These are phyloP conservation scores for Ustilago cynodontis DNA, from an alignment of 1,284 basidiomycete species.

Conservation along the genomic window DNA sequence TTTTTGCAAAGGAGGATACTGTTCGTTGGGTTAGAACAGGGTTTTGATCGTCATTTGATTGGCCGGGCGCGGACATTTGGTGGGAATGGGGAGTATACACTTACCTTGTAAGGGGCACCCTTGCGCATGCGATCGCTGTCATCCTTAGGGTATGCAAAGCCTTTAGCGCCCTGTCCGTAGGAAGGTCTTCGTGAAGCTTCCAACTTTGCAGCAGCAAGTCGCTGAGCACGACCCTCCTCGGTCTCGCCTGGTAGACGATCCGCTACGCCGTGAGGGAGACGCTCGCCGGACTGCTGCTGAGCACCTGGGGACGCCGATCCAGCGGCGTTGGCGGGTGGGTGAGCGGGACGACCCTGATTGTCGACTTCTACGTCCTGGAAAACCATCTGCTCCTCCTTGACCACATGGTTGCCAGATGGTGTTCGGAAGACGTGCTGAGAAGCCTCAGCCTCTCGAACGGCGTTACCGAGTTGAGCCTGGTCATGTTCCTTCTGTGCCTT, in stretches of 20 bases:
- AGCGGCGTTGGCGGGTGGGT: conserved; percentile 30
- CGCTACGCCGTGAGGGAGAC: conserved; percentile 47
- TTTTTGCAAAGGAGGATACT: conserved; percentile 62
- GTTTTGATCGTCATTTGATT: conserved; percentile 30
- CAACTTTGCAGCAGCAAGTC: conserved; percentile 57
- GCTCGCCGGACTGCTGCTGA: conserved; percentile 23
- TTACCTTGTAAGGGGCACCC: conserved; percentile 64
- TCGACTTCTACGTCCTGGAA: conserved; percentile 54
- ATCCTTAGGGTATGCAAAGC: conserved; percentile 61
- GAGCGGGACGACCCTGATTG: conserved; percentile 57
- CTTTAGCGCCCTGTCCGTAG: conserved; percentile 56
- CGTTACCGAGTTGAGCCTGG: conserved; percentile 56
- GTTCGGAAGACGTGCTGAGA: conserved; percentile 66
- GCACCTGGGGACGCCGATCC: conserved; percentile 22
- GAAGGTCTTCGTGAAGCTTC: conserved; percentile 58
- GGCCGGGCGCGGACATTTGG: background rate
- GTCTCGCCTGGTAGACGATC: conserved; percentile 64
- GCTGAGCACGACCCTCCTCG: conserved; percentile 57
- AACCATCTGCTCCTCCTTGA: conserved; percentile 62
- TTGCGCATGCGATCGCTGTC: conserved; percentile 62
- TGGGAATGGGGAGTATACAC: background rate
- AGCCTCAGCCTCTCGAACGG: conserved; percentile 60
- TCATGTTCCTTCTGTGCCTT: conserved; percentile 59
- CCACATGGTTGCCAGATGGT: conserved; percentile 62
- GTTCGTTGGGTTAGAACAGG: conserved; percentile 54